A percentile compares a stretch with the other conserved stretches of the same genome.
These are phyloP conservation scores for Cucumis hystrix DNA, from an alignment of 306 rosid species.

Conservation along the genomic window DNA sequence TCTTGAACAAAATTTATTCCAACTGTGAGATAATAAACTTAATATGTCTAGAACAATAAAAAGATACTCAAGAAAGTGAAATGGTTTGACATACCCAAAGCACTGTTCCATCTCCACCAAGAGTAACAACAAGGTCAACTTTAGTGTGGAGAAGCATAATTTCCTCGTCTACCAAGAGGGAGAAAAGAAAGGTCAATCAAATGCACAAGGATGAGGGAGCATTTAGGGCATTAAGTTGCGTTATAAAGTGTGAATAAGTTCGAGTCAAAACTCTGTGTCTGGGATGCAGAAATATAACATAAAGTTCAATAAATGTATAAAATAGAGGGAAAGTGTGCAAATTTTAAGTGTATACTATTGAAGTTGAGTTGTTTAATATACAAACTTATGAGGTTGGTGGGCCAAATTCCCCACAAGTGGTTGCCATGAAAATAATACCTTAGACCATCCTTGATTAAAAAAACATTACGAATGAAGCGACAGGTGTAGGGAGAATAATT, in stretches of 20 bases:
- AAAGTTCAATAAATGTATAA: too few relatives aligned
- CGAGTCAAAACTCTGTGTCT: too few relatives aligned
- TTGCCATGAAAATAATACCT: neutral
- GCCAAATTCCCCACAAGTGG: neutral
- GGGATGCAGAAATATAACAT: too few relatives aligned
- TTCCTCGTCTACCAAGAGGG: conserved; percentile 42
- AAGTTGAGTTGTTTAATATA: too few relatives aligned
- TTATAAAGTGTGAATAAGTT: too few relatives aligned
- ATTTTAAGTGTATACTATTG: too few relatives aligned
- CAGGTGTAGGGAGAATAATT: neutral
- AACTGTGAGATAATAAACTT: too few relatives aligned
- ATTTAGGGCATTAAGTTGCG: too few relatives aligned
- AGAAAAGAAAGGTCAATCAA: neutral
- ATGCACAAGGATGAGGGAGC: neutral
- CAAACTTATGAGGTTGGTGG: too few relatives aligned
- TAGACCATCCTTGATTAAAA: neutral
- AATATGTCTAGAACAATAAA: neutral
- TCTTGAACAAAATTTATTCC: too few relatives aligned
- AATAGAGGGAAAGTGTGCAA: too few relatives aligned
- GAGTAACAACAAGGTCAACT: conserved; percentile 90
- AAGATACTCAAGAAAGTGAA: conserved; percentile 1
- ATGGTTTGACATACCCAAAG: conserved; percentile 62
- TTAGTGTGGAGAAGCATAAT: conserved; percentile 50
- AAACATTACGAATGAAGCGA: neutral
- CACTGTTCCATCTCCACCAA: conserved; percentile 97